These are phyloP conservation scores for Geotrichum histeridarum DNA, from an alignment of 1,139 yeast genomes.

Conservation along the genomic window DNA sequence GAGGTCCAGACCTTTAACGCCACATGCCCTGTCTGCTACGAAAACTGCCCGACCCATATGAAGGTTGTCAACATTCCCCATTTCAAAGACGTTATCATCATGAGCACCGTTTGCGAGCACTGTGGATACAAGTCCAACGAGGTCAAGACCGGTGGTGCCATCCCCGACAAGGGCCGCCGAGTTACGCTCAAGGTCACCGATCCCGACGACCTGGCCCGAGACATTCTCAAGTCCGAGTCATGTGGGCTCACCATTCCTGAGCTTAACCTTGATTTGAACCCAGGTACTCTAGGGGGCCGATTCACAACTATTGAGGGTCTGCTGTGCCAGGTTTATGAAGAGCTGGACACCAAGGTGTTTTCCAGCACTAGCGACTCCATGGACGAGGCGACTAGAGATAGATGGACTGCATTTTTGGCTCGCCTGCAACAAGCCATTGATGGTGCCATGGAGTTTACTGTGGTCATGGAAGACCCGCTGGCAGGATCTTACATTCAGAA, in stretches of 20 bases:
- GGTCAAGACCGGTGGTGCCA: slow-evolving; percentile 97
- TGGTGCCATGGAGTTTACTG: slow-evolving; percentile 79
- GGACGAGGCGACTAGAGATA: slow-evolving; percentile 66
- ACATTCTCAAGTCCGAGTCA: slow-evolving; percentile 89
- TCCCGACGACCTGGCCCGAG: slow-evolving; percentile 90
- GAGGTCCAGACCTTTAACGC: slow-evolving; percentile 94
- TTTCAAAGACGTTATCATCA: slow-evolving; percentile 92
- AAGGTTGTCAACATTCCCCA: slow-evolving; percentile 95
- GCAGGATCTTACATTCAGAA: slow-evolving; percentile 95
- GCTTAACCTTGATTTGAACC: slow-evolving; percentile 80
- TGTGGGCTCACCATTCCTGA: slow-evolving; percentile 86
- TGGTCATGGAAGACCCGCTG: slow-evolving; percentile 87
- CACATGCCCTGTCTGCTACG: slow-evolving; percentile 82
- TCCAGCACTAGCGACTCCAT: slow-evolving; percentile 86
- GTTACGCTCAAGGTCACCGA: slow-evolving; percentile 76
- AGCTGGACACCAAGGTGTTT: slow-evolving; percentile 78
- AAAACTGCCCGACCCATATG: slow-evolving; percentile 85
- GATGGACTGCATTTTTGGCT: slow-evolving; percentile 79
- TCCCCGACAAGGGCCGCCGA: slow-evolving; percentile 78
- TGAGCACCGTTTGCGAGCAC: slow-evolving; percentile 88
- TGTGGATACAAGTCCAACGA: slow-evolving; percentile 98
- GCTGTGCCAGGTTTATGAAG: slow-evolving; percentile 81
- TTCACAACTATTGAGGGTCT: slow-evolving; percentile 96
- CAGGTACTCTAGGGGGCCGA: slow-evolving; percentile 97
- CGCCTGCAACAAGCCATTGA: slow-evolving; percentile 73